Conservation (phyloP, 2,329 filamentous ascomycete genomes). For the Xylaria sp. region DNA sequence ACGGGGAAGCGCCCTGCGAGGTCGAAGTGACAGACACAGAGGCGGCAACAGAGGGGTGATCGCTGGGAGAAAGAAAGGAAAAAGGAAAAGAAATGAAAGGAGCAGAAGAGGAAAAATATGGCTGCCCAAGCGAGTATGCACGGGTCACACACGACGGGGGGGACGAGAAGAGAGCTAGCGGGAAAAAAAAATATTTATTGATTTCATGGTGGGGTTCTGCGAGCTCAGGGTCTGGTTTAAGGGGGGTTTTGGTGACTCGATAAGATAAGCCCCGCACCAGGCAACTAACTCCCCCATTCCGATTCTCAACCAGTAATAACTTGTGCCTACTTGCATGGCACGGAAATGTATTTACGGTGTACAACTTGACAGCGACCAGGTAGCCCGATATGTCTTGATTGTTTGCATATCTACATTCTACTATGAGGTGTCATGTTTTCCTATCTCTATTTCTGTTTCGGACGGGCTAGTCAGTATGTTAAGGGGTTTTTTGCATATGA, state of each 20-base stretch:
- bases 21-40: constrained; percentile 21
- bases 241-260: constrained; percentile 4
- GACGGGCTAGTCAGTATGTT: no score
- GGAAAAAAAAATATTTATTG: constrained; percentile 37
- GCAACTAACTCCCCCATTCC: no score
- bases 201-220: constrained; percentile 22
- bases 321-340: no score
- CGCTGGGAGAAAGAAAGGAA: constrained; percentile 1
- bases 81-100: not conserved
- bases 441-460: no score
- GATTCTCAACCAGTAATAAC: not conserved
- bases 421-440: no score
- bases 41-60: constrained; percentile 7
- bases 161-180: constrained; percentile 27
- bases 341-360: no score
- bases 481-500: not conserved
- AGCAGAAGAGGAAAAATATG: constrained; percentile 21
- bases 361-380: no score
- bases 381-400: no score
- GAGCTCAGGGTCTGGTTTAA: constrained; percentile 15
- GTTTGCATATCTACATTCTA: no score
- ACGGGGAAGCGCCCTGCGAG: constrained; percentile 25
- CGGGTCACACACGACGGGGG: constrained; percentile 29
- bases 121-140: constrained; percentile 29
- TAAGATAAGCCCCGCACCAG: constrained; percentile 34